Base-by-base conservation (phyloP, 2,329 filamentous ascomycete species). In the Sporothrix mexicana region DNA sequence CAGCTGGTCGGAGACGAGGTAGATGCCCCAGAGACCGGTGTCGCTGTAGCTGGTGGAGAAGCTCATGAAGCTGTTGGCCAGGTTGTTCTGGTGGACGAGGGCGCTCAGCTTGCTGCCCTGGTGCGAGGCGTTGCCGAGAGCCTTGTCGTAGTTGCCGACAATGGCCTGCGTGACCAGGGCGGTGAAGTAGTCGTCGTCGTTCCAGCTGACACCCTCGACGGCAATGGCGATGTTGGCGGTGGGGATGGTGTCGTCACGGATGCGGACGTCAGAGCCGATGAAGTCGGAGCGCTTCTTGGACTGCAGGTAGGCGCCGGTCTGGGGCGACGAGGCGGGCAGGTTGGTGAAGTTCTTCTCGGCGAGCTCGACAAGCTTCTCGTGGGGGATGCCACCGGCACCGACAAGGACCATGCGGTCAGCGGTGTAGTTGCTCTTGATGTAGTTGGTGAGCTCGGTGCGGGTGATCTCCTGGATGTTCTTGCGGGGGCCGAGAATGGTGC, bases 41-140 rank as follows among this genome's bases (percentile, higher is more conserved):
- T 99, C 96, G 81, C 95, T 98, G 87, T 99, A 99, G 88, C 94
- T 97, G 78, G 96, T 99, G 77, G 95, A 98, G 87, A 99, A 99
- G 87, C 93, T 97, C 97, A 99, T 99, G 89, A 98, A 99, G 90
- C 95, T 98, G 88, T 97, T 99, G 84, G 96, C 96, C 75, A 99
- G 90, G 83, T 95, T 92, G 86, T 98, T 90, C 85, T 97, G 91
- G 88, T 97, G 93, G 78, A 99, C 92, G 80, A 96, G 94, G 77
- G 92, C 91, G 87, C 94, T 97, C 79, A 99, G 93, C 89, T 97
- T 98, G 93, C 94, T 97, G 80, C 97, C 96, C 81, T 98, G 92
- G 87, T 98, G 96, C 77, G 95, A 92, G 74, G 96, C 96, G 84
- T 96, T 97, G 81, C 97, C 96, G 91, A 98, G 95, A 78, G 96